phyloP scores from a whole-genome alignment of 1,139 yeast species.

The Pichia sp. region DNA sequence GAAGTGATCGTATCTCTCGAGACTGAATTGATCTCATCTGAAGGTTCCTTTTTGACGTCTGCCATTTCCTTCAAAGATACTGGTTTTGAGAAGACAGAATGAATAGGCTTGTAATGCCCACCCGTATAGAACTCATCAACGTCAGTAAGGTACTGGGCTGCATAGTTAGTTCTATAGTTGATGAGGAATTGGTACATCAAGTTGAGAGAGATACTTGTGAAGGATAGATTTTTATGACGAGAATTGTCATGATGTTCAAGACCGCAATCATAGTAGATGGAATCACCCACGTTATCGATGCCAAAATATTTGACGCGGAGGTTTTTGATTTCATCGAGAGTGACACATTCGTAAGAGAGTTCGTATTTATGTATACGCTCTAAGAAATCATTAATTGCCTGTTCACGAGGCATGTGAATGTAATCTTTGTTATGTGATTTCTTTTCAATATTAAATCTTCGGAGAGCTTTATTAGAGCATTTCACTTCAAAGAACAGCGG shows the following conservation, averaged over 20 bases:
- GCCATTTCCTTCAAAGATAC: conserved; percentile 11
- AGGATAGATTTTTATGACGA: conserved; percentile 17
- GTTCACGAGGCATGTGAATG: conserved; percentile 24
- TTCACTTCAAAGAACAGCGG: conserved; percentile 36
- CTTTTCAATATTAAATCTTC: conserved; percentile 52
- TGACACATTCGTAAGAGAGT: conserved; percentile 50
- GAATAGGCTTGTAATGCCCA: conserved; percentile 24
- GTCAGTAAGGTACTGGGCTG: conserved; percentile 18
- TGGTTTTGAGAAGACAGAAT: conserved; percentile 13
- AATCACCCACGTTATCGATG: conserved; percentile 42
- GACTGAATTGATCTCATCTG: conserved; percentile 1
- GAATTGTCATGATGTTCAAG: conserved; percentile 17
- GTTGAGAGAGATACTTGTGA: conserved; percentile 19
- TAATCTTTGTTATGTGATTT: conserved; percentile 40
- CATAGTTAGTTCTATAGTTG: conserved; percentile 22
- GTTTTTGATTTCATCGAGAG: conserved; percentile 37
- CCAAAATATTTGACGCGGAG: conserved; percentile 37
- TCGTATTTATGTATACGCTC: conserved; percentile 49
- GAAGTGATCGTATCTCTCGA: too few relatives aligned
- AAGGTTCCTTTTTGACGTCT: conserved; percentile 1
- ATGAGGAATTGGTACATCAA: conserved; percentile 24
- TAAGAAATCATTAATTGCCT: conserved; percentile 55
- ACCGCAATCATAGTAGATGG: conserved; percentile 27
- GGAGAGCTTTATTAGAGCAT: conserved; percentile 36
- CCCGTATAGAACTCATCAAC: conserved; percentile 23